phyloP scores from a whole-genome alignment of 176 grass and related monocot species.

The Oryza officinalis region DNA sequence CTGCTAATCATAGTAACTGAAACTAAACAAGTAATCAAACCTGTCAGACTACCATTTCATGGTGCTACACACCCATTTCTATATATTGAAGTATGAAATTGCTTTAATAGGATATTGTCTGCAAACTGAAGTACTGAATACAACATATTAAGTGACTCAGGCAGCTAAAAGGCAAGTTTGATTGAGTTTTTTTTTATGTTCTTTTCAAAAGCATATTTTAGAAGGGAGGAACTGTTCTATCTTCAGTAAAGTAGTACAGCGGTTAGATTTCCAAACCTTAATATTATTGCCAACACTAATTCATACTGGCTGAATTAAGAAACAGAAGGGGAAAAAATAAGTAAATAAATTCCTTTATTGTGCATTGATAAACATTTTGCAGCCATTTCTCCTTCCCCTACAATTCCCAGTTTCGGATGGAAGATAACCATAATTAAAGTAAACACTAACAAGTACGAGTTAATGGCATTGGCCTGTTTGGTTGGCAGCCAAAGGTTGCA shows the following conservation, averaged over 20 bases:
- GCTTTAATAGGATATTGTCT: slow-evolving; percentile 11
- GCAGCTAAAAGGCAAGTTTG: background rate
- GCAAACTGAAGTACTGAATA: background rate
- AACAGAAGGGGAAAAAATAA: background rate
- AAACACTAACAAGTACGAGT: background rate
- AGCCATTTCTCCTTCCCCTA: background rate
- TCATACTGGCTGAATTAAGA: background rate
- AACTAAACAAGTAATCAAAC: background rate
- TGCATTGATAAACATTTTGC: background rate
- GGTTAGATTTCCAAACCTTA: background rate
- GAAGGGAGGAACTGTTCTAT: background rate
- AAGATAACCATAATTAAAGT: background rate
- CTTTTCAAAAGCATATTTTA: background rate
- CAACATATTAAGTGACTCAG: background rate
- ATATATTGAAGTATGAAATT: background rate
- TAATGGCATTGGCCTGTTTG: too few species aligned
- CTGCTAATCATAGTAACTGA: background rate
- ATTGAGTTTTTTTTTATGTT: background rate
- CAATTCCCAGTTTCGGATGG: background rate
- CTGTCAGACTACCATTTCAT: background rate
- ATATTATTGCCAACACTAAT: background rate
- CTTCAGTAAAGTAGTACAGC: background rate
- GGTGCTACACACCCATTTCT: background rate
- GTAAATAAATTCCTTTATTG: background rate
- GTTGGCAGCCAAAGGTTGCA: too few species aligned